These are phyloP conservation scores for Petunia axillaris DNA, from an alignment of 257 asterid species.

Conservation along the genomic window DNA sequence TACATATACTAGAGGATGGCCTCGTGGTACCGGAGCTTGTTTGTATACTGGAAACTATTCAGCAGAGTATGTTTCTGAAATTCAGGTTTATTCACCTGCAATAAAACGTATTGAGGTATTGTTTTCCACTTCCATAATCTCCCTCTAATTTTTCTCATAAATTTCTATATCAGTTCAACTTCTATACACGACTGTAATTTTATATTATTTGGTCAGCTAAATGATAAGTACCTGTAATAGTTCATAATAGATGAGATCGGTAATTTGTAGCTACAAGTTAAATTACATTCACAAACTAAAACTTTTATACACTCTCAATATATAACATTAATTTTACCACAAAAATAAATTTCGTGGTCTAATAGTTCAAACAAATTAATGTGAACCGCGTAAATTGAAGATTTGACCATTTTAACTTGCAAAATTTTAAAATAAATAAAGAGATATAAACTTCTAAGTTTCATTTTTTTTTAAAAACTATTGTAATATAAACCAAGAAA, in stretches of 20 bases:
- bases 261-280: too few species aligned
- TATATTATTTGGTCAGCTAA: too few species aligned
- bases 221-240: too few species aligned
- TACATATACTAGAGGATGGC: constrained; percentile 34
- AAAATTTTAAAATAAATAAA: too few species aligned
- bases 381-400: not conserved
- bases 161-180: not conserved
- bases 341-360: too few species aligned
- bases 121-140: not conserved
- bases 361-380: not conserved
- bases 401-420: not conserved
- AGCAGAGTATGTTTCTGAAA: constrained; percentile 45
- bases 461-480: not conserved
- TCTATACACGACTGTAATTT: too few species aligned
- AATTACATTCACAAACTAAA: too few species aligned
- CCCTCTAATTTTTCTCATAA: not conserved
- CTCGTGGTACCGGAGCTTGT: constrained; percentile 43
- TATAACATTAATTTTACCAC: too few species aligned
- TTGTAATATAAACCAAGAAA: not conserved
- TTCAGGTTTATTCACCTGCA: constrained; percentile 43
- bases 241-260: too few species aligned
- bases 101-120: constrained; percentile 48
- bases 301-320: too few species aligned
- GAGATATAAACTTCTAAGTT: not conserved
- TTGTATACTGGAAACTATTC: constrained; percentile 40